These are phyloP conservation scores for Lactuca sativa DNA, from an alignment of 129 eudicot genomes.

Conservation along the genomic window DNA sequence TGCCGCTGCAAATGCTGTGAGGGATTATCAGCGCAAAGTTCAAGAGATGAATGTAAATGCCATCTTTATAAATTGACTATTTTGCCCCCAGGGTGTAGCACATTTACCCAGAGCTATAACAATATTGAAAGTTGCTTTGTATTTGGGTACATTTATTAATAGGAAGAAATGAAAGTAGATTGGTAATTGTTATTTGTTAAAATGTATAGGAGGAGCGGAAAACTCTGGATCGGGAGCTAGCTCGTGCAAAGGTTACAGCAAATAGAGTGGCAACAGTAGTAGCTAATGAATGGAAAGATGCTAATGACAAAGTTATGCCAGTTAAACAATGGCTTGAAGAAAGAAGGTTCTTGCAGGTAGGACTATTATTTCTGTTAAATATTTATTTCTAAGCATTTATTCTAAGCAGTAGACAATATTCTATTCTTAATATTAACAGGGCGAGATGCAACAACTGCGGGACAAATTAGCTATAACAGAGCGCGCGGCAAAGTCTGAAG, in stretches of 20 bases:
- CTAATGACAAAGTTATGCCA: conserved; percentile 97
- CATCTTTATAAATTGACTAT: too few relatives aligned
- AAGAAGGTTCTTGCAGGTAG: conserved; percentile 87
- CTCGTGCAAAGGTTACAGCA: conserved; percentile 94
- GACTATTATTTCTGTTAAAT: not conserved
- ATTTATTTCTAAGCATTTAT: conserved; percentile 9
- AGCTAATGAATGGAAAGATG: conserved; percentile 96
- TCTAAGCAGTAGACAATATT: not conserved
- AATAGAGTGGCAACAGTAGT: conserved; percentile 94
- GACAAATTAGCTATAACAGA: conserved; percentile 81
- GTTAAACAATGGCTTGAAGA: conserved; percentile 98
- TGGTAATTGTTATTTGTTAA: not conserved
- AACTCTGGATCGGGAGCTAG: conserved; percentile 87
- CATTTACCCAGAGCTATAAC: too few relatives aligned
- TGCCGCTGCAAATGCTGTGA: conserved; percentile 95
- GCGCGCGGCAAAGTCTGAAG: conserved; percentile 87
- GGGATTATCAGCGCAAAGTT: conserved; percentile 94
- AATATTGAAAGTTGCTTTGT: too few relatives aligned
- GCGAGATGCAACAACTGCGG: conserved; percentile 86
- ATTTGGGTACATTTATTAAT: too few relatives aligned
- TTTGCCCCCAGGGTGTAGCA: too few relatives aligned
- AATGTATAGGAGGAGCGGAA: conserved; percentile 58
- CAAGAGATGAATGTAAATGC: conserved; percentile 84
- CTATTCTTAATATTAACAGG: conserved; percentile 38
- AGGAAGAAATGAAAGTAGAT: too few relatives aligned